These are phyloP conservation scores for Sisymbrium altissimum DNA, from an alignment of 345 rosid genomes.

Conservation along the genomic window DNA sequence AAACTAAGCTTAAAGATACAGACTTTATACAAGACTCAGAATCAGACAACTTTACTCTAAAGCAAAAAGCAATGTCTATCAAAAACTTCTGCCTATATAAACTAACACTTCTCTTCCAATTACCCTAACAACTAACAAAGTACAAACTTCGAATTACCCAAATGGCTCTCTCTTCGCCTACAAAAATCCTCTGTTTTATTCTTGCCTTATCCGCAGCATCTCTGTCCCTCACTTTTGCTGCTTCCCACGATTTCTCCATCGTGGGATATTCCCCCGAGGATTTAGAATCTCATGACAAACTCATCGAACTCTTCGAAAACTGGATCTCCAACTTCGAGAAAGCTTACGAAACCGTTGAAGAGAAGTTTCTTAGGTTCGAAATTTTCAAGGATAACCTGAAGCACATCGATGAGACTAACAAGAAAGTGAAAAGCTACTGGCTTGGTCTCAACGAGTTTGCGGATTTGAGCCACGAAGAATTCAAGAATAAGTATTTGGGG, in stretches of 20 bases:
- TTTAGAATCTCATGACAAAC: slow-evolving; percentile 53
- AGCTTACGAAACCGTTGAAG: slow-evolving; percentile 55
- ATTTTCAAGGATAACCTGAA: slow-evolving; percentile 65
- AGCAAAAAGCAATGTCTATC: slow-evolving; percentile 15
- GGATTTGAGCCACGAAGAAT: slow-evolving; percentile 73
- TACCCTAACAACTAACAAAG: slow-evolving; percentile 5
- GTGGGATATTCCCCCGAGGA: slow-evolving; percentile 62
- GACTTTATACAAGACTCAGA: slow-evolving; percentile 17
- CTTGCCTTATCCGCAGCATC: slow-evolving; percentile 33
- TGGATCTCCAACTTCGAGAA: slow-evolving; percentile 68
- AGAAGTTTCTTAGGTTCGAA: slow-evolving; percentile 62
- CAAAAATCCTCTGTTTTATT: slow-evolving; percentile 31
- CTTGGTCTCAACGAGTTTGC: slow-evolving; percentile 80
- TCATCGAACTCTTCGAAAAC: slow-evolving; percentile 59
- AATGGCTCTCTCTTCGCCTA: slow-evolving; percentile 43
- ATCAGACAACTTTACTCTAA: slow-evolving; percentile 30
- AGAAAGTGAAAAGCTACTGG: slow-evolving; percentile 58
- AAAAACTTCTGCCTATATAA: slow-evolving; percentile 26
- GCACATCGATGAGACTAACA: slow-evolving; percentile 73
- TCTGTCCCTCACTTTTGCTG: slow-evolving; percentile 28
- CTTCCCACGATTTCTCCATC: slow-evolving; percentile 59
- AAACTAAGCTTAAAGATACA: slow-evolving; percentile 29
- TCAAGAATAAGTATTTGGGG: slow-evolving; percentile 63
- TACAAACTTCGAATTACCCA: background rate
- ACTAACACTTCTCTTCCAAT: slow-evolving; percentile 1